Evolutionary conservation across 2,329 filamentous ascomycete species (phyloP).

Genomic region (Polychaeton citri): DNA sequence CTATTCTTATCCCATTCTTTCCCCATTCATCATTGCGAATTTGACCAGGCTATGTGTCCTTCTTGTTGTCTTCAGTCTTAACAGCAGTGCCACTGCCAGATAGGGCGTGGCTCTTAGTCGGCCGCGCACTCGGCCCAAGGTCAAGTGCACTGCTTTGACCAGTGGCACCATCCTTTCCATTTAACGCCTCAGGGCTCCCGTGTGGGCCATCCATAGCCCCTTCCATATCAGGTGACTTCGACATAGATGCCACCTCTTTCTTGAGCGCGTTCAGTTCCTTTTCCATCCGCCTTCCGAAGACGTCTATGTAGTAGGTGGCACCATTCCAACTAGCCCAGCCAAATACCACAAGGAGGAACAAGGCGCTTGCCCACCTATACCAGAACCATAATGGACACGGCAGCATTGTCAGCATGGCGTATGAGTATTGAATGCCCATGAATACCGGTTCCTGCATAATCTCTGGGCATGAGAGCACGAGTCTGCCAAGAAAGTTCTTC

Average conservation of each 20-base stretch:
- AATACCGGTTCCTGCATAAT: conserved; percentile 75
- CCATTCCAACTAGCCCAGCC: conserved; percentile 94
- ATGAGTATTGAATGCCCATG: conserved; percentile 89
- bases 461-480: conserved; percentile 67
- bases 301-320: conserved; percentile 94
- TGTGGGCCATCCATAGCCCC: conserved; percentile 8
- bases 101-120: not conserved
- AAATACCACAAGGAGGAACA: conserved; percentile 73
- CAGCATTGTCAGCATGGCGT: conserved; percentile 84
- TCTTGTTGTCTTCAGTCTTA: not conserved
- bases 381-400: conserved; percentile 94
- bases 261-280: conserved; percentile 86
- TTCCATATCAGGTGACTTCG: conserved; percentile 16
- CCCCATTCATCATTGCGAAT: not conserved
- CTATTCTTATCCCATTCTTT: no score
- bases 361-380: conserved; percentile 63
- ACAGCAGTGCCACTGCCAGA: not conserved
- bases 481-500: conserved; percentile 73
- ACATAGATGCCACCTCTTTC: conserved; percentile 51
- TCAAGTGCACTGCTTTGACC: conserved; percentile 14
- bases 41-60: not conserved
- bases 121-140: conserved; percentile 11
- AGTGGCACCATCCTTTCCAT: conserved; percentile 6
- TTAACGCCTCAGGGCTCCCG: conserved; percentile 13
- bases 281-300: conserved; percentile 93